A percentile compares a stretch with the other conserved stretches of the same genome.
phyloP scores from a whole-genome alignment of 257 asterid species.

The Lycium ferocissimum region DNA sequence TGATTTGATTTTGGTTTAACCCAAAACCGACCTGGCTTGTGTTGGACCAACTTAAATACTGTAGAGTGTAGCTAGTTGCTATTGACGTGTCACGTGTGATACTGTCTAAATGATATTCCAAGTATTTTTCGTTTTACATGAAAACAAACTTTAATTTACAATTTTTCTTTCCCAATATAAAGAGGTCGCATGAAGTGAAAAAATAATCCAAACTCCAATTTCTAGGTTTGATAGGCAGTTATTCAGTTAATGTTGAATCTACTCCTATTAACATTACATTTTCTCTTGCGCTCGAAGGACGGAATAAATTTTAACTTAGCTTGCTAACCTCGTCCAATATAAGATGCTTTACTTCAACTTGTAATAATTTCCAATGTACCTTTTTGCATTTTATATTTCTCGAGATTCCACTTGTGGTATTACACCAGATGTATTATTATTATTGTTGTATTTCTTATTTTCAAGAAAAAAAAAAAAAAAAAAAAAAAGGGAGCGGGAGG shows the following conservation, averaged over 20 bases:
- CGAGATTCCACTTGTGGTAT: too few species aligned
- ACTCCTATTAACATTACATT: too few species aligned
- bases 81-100: too few species aligned
- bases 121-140: constrained; percentile 31
- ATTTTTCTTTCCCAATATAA: background rate
- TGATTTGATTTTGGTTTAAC: too few species aligned
- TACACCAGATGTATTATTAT: too few species aligned
- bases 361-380: too few species aligned
- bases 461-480: too few species aligned
- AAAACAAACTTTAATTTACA: constrained; percentile 27
- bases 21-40: background rate
- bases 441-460: too few species aligned
- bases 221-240: background rate
- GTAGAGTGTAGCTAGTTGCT: too few species aligned
- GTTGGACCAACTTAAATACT: background rate
- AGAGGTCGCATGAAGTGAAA: background rate
- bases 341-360: background rate
- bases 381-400: background rate
- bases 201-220: background rate
- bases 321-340: background rate
- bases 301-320: background rate
- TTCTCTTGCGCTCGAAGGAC: background rate
- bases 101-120: too few species aligned
- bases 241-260: too few species aligned
- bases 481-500: too few species aligned